Evolutionary conservation across 176 grass and related monocot species (phyloP).

Genomic region (Eragrostis nindensis): DNA sequence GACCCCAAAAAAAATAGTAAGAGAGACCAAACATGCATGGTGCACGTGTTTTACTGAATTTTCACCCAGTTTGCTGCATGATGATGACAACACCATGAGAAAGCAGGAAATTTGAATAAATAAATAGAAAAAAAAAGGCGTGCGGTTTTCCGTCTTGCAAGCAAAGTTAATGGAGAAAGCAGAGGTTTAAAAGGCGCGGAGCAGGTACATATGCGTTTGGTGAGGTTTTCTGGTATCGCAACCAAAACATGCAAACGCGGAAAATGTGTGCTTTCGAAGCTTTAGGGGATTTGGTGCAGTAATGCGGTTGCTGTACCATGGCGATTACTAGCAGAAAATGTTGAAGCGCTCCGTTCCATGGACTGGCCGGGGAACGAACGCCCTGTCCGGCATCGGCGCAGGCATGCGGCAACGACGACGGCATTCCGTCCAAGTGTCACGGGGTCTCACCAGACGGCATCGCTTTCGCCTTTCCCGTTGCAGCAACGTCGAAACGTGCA

Average conservation of each 20-base stretch:
- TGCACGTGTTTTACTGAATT: not conserved
- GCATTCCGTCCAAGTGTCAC: not conserved
- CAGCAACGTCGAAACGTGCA: not conserved
- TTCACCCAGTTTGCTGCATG: no score
- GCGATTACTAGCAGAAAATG: no score
- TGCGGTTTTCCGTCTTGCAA: conserved; percentile 26
- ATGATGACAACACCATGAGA: not conserved
- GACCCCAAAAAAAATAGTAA: no score
- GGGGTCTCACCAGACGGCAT: not conserved
- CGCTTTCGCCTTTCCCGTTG: not conserved
- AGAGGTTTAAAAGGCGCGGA: not conserved
- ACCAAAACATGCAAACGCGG: not conserved
- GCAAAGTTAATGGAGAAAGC: conserved; percentile 17
- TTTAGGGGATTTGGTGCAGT: not conserved
- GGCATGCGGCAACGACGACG: no score
- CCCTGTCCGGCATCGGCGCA: not conserved
- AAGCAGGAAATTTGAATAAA: not conserved
- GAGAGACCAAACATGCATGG: not conserved
- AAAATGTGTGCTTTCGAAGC: not conserved
- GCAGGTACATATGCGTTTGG: conserved; percentile 30
- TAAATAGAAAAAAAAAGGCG: not conserved
- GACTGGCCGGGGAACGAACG: no score
- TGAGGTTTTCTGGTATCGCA: conserved; percentile 6
- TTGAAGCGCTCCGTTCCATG: no score
- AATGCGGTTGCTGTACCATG: not conserved